Evolutionary conservation across 2,329 filamentous ascomycete genomes (phyloP), one percentile per base, ranked within the genome.

Genomic region (Fusarium liriodendri): DNA sequence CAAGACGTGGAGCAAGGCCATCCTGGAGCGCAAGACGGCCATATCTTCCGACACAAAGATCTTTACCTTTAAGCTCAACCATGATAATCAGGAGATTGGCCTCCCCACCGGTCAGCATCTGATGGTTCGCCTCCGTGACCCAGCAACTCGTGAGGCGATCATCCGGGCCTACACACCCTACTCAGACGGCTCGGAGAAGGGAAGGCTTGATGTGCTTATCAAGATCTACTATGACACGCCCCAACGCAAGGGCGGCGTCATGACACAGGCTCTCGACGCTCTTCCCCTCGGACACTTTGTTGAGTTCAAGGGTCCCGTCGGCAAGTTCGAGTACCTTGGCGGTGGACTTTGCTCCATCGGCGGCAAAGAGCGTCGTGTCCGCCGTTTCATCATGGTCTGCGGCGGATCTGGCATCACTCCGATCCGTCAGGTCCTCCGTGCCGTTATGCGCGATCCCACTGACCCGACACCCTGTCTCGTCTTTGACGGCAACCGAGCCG

Each of bases 391-490:
- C 79, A 97, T 98, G 95, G 91, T 98, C 35, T 97, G 94, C 76
- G 95, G 89, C 16, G 95, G 95, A 7, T 94, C 90, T n/a, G 95
- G 95, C 1, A 93, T 98, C 78, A 98, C 95, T n/a, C 95, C 95
- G 0, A 94, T 98, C 72, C 97, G 92, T 80, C 94, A 97, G 79
- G 93, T 97, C 4, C 85, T 97, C 62, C 87, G 94, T 8, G 92
- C 94, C 0, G 89, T 97, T 18, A 70, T 77, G 61, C 59, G 54
- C 54, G 90, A 96, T 71, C 76, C 80, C 2, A 80, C 85, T 0
- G 94, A 96, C 78, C 74, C 81, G 10, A 97, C 94, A 0, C 84
- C 81, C 3, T 97, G 94, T 78, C 83, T 93, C 2, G 87, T 98
- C 0, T 84, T 98, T 0, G 88, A 97, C 77, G 94, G 95, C 0